Percentiles rank a stretch among this genome's conserved stretches.
phyloP scores from a whole-genome alignment of 129 eudicot species.

The Helichrysum umbraculigerum region DNA sequence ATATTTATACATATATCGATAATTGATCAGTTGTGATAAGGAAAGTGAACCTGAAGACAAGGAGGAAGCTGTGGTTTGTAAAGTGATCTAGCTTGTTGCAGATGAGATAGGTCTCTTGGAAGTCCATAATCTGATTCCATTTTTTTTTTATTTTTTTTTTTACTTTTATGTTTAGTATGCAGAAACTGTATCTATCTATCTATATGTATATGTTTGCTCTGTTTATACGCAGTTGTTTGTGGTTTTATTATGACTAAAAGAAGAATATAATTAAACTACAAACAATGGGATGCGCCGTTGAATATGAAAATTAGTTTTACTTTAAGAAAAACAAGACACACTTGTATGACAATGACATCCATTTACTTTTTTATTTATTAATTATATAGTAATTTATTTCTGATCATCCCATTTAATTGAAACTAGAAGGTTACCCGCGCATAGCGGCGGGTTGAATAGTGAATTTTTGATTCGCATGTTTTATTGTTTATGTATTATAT shows the following conservation, averaged over 20 bases:
- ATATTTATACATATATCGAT: too few species aligned
- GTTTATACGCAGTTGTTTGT: slow-evolving; percentile 28
- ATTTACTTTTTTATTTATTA: too few species aligned
- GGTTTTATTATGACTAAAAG: neutral
- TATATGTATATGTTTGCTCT: slow-evolving; percentile 8
- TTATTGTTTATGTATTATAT: too few species aligned
- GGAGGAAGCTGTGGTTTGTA: slow-evolving; percentile 89
- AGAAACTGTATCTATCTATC: too few species aligned
- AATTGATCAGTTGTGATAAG: neutral
- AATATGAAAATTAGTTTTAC: neutral
- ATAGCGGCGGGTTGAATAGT: too few species aligned
- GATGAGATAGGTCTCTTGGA: slow-evolving; percentile 76
- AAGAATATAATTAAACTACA: neutral
- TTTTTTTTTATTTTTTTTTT: slow-evolving; percentile 26
- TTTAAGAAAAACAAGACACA: neutral
- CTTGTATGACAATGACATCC: neutral
- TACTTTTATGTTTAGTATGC: too few species aligned
- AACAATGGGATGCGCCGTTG: slow-evolving; percentile 31
- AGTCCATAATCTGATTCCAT: slow-evolving; percentile 94
- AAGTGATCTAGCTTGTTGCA: slow-evolving; percentile 73
- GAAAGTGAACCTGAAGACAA: slow-evolving; percentile 72
- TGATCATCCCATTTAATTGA: too few species aligned
- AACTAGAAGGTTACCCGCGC: too few species aligned
- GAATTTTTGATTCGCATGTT: too few species aligned
- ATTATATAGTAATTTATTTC: too few species aligned